Evolutionary conservation across 129 eudicot genomes (phyloP), one percentile per base, ranked within the genome.

Genomic region (Arctium lappa): DNA sequence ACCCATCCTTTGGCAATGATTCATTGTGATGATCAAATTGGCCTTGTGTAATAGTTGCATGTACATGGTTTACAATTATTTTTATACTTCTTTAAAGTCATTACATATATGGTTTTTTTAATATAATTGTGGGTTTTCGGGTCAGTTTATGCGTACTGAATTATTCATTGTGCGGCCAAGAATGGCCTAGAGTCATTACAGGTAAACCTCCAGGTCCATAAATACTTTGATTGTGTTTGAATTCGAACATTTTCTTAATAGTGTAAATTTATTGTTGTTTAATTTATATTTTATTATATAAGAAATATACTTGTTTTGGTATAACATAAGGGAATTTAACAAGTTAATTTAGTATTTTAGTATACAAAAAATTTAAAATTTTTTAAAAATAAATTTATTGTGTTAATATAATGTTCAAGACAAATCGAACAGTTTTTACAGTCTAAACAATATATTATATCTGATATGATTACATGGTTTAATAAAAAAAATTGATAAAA

Each of bases 1-100:
- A 86, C 82, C 79, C 83, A 84, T 84, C 86, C 86, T 84, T 60
- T 84, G 79, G 83, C 79, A 79, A 84, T 84, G 50, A 84, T 79
- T 78, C 75, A 40, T 48, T 84, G 65, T 78, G 82, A 84, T 84
- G 79, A 84, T 84, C 83, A 73, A 78, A 60, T 84, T 72, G 70
- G 83, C 83, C 79, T 79, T 84, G 78, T 78, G 70, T 74, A 84
- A 84, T 72, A 78, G 86, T 84, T 84, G 74, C 83, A 72, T 84
- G 86, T 84, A 84, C 86, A 84, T 84, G 79, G 78, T 84, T 77
- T 78, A 74, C 83, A 84, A 84, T 78, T 40, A 84, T 78, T 56
- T 16, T 71, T 38, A 38, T n/a, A 53, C 73, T 77, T 77, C 72
- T 84, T 0, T 53, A 5, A 38, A 37, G 53, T 77, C 82, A 77